Base-by-base conservation (phyloP, 2,329 filamentous ascomycete species). In the Calcarisporium arbuscula region DNA sequence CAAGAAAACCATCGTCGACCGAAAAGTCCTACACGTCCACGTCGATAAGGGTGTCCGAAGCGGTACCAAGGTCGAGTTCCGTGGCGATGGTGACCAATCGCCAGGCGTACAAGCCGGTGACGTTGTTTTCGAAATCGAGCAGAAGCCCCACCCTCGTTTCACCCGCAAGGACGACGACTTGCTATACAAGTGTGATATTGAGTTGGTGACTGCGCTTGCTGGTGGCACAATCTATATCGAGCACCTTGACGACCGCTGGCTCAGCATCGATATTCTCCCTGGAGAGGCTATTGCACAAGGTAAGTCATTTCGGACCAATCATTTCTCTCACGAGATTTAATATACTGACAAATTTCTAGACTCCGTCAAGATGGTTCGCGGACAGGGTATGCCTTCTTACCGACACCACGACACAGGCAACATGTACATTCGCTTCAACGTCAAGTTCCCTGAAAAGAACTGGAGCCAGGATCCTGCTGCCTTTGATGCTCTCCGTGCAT, bases 71-170 rank as follows among this genome's bases (percentile, higher is more conserved):
- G 87, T 98, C 48, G 89, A 95, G 59, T 98, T 96, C 74, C 80
- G 84, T 38, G 92, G 92, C 39, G 92, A 98, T 61, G 92, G 92
- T 64, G 92, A 98, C 59, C 92, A 96, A 60, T 80, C 89, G 38
- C 92, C 92, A 15, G 90, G 89, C 46, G 85, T 94, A 34, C 77
- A 94, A 58, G 85, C 92, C 12, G 92, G 94, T 47, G 94, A 98
- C 57, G 92, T 98, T 38, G 84, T 95, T 43, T 98, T 98, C 58
- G 89, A 96, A 68, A 96, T 98, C 46, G 90, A 96, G 65, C 88
- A 96, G 73, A 98, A 98, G 77, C 89, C 89, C n/a, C 92, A 98
- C 62, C 46, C 82, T 19, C 82, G 92, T 44, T 98, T 98, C 74
- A 88, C 90, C 57, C 85, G 92, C 51, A 94, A 92, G 63, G 89